Percentiles rank a stretch among this genome's conserved stretches.
Conservation (phyloP, 2,329 filamentous ascomycete species). For the Colletotrichum sp. region DNA sequence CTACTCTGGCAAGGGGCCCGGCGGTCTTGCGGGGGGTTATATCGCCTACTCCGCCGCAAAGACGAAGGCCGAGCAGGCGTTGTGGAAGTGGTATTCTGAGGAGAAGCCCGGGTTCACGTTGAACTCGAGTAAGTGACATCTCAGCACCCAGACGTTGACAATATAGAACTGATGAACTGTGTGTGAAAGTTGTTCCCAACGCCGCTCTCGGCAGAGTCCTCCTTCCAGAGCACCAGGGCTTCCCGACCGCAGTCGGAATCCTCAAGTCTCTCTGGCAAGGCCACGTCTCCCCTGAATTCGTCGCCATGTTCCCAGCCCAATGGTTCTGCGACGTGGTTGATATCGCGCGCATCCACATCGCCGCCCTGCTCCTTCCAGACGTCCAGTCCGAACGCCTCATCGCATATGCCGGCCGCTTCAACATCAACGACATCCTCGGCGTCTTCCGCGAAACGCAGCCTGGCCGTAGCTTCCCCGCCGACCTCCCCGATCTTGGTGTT, state of each 20-base stretch:
- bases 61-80: constrained; percentile 35
- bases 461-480: background rate
- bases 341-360: constrained; percentile 6
- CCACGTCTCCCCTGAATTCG: background rate
- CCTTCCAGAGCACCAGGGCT: constrained; percentile 22
- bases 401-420: constrained; percentile 1
- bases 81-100: constrained; percentile 41
- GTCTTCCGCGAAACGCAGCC: background rate
- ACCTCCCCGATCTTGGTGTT: background rate
- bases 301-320: constrained; percentile 3
- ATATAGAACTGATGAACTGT: background rate
- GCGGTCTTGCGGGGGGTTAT: constrained; percentile 25
- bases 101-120: constrained; percentile 33
- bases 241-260: constrained; percentile 25
- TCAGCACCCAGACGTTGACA: background rate
- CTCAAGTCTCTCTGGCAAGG: constrained; percentile 25
- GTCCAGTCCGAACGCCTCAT: constrained; percentile 2
- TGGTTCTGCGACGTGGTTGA: constrained; percentile 8
- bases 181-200: constrained; percentile 29
- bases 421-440: background rate
- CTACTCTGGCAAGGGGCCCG: constrained; percentile 32
- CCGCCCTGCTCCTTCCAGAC: background rate
- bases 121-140: constrained; percentile 21
- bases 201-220: constrained; percentile 28
- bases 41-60: constrained; percentile 42